phyloP scores from a whole-genome alignment of 768 basidiomycete genomes.

The Podaxis pistillaris region DNA sequence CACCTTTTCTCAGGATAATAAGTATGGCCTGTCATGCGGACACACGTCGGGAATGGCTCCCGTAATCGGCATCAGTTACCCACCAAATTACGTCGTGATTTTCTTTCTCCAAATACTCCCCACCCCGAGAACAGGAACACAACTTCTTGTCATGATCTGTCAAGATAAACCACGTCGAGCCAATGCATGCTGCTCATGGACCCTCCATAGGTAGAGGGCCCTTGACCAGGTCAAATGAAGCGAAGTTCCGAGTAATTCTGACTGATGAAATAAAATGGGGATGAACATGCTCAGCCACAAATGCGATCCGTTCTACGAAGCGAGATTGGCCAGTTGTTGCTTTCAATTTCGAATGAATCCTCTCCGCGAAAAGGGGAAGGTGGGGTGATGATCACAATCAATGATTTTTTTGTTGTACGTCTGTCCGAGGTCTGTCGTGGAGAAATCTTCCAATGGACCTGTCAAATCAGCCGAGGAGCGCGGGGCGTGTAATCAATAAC shows the following conservation, averaged over 20 bases:
- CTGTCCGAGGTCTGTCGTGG: neutral
- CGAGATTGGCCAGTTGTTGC: neutral
- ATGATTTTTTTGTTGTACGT: neutral
- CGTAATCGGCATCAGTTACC: conserved; percentile 9
- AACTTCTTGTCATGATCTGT: conserved; percentile 13
- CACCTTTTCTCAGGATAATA: conserved; percentile 2
- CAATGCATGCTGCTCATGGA: neutral
- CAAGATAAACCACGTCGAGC: neutral
- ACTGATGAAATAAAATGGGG: neutral
- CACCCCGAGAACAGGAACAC: neutral
- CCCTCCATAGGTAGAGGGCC: neutral
- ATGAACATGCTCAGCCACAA: neutral
- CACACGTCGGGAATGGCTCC: conserved; percentile 1
- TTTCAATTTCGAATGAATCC: neutral
- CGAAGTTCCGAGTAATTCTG: neutral
- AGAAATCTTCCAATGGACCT: neutral
- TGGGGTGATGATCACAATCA: no score
- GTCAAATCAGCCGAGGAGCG: neutral
- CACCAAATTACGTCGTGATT: neutral
- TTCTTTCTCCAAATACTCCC: neutral
- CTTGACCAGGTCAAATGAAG: neutral
- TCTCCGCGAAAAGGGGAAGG: neutral
- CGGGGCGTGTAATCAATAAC: neutral
- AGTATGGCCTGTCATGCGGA: conserved; percentile 3
- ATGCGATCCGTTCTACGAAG: neutral